Percentiles rank a stretch among this genome's conserved stretches.
Conservation (phyloP, 495 filamentous ascomycete genomes). For the Tuber umbilicatum region DNA sequence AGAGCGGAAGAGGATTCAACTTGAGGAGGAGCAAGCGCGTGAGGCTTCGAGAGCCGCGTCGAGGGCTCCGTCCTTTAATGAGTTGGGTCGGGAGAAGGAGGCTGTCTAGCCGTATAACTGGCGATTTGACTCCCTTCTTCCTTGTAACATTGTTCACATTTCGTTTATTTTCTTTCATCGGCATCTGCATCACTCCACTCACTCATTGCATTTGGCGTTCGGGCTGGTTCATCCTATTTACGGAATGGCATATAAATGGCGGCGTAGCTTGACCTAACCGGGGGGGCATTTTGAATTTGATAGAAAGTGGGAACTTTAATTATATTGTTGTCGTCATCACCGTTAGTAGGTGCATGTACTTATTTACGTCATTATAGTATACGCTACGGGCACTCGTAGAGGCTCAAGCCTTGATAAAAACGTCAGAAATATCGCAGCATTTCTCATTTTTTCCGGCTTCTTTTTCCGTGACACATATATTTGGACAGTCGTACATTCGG, state of each 20-base stretch:
- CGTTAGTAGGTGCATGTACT: background rate
- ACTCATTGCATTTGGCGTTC: background rate
- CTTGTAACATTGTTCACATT: background rate
- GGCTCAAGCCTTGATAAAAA: no score
- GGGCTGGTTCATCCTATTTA: background rate
- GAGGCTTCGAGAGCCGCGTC: background rate
- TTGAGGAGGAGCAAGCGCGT: conserved; percentile 23
- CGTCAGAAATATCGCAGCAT: no score
- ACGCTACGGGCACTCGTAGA: no score
- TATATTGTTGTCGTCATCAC: background rate
- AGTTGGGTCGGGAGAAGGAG: background rate
- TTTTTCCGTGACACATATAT: no score
- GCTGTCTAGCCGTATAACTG: background rate
- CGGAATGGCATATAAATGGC: background rate
- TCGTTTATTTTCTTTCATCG: background rate
- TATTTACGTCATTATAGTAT: background rate
- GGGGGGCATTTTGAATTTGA: background rate
- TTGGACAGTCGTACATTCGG: no score
- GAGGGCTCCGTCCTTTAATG: background rate
- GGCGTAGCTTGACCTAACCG: background rate
- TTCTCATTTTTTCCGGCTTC: no score
- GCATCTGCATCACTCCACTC: background rate
- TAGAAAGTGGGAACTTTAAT: background rate
- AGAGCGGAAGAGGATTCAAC: conserved; percentile 30
- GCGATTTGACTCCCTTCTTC: background rate